A percentile compares a stretch with the other conserved stretches of the same genome.
phyloP scores from a whole-genome alignment of 345 rosid genomes.

The Eutrema japonicum region DNA sequence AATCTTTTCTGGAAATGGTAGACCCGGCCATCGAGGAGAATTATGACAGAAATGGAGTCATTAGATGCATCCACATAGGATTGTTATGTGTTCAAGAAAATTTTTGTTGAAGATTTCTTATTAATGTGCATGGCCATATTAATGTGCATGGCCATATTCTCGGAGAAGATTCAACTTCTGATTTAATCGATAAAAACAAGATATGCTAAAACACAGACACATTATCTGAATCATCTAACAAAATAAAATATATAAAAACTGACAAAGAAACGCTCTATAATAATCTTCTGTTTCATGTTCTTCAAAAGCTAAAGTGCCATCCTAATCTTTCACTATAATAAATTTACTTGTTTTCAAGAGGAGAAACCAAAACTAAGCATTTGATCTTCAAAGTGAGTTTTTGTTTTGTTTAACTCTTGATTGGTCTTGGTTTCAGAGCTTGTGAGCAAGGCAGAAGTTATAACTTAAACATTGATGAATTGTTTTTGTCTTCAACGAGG shows the following conservation, averaged over 20 bases:
- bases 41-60: conserved; percentile 15
- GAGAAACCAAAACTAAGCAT: neutral
- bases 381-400: no score
- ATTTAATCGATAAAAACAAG: neutral
- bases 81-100: conserved; percentile 37
- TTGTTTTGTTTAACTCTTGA: no score
- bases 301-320: neutral
- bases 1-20: conserved; percentile 26
- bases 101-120: no score
- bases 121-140: neutral
- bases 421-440: no score
- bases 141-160: neutral
- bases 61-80: conserved; percentile 29
- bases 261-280: neutral
- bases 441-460: neutral
- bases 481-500: conserved; percentile 28
- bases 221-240: neutral
- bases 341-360: neutral
- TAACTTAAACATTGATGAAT: neutral
- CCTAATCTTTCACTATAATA: neutral
- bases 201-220: neutral
- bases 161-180: conserved; percentile 4
- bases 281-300: neutral
- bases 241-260: neutral
- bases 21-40: conserved; percentile 15